A percentile compares a stretch with the other conserved stretches of the same genome.
Evolutionary conservation across 139 green algal species (phyloP).

Genomic region (Closterium sp.): DNA sequence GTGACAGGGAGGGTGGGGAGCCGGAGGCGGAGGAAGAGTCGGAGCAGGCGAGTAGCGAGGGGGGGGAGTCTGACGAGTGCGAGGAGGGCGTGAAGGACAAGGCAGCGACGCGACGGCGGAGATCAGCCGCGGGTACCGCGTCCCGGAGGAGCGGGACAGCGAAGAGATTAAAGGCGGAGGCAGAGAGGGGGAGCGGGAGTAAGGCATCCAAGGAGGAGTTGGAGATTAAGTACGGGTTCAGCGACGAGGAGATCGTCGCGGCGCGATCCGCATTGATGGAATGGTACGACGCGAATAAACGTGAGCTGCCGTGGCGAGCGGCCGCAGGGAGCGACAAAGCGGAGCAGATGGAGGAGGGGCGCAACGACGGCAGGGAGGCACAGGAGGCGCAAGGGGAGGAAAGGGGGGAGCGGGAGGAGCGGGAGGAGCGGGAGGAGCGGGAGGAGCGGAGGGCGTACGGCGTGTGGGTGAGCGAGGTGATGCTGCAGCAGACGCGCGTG

Average conservation of each 20-base stretch:
- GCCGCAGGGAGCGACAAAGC: not conserved
- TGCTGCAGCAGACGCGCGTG: constrained; percentile 93
- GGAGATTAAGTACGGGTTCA: not conserved
- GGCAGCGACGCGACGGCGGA: not conserved
- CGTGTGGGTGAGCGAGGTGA: constrained; percentile 84
- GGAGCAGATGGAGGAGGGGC: not conserved
- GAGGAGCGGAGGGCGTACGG: constrained; percentile 74
- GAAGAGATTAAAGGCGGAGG: not conserved
- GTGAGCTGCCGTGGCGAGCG: constrained; percentile 83
- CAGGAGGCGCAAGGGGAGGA: not conserved
- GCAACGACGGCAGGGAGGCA: constrained; percentile 19
- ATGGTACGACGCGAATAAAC: constrained; percentile 88
- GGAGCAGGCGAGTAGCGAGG: not conserved
- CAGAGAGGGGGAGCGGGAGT: not conserved
- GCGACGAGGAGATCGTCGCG: not conserved
- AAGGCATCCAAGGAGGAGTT: not conserved
- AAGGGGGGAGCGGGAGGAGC: not conserved
- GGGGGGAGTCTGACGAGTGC: not conserved
- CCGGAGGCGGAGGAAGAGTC: not conserved
- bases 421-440: constrained; percentile 10
- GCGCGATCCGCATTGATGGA: constrained; percentile 59
- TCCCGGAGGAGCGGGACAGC: not conserved
- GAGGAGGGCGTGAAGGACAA: not conserved
- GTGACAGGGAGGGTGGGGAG: not conserved
- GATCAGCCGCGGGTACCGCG: not conserved